phyloP scores from a whole-genome alignment of 306 rosid species.

The Mucuna pruriens region DNA sequence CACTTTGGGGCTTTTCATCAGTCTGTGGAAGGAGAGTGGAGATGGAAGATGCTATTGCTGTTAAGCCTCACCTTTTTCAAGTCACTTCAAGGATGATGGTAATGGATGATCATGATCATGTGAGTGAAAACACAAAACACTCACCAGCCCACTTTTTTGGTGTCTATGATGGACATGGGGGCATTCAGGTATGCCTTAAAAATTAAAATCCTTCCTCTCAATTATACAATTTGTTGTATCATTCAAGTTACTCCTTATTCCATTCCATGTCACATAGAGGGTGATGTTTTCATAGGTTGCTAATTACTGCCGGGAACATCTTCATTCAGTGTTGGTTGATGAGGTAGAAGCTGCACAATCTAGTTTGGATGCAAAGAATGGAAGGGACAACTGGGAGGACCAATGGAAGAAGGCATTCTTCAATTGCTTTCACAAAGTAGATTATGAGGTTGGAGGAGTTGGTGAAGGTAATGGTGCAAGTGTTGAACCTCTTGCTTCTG shows the following conservation, averaged over 20 bases:
- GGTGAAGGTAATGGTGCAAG: slow-evolving; percentile 7
- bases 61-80: slow-evolving; percentile 57
- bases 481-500: slow-evolving; percentile 57
- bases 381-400: slow-evolving; percentile 49
- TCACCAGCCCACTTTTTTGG: slow-evolving; percentile 66
- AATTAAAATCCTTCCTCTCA: not conserved
- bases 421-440: slow-evolving; percentile 70
- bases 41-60: slow-evolving; percentile 82
- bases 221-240: slow-evolving; percentile 19
- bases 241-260: slow-evolving; percentile 29
- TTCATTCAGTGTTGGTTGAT: slow-evolving; percentile 70
- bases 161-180: slow-evolving; percentile 89
- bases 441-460: slow-evolving; percentile 61
- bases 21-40: slow-evolving; percentile 73
- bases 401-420: slow-evolving; percentile 66
- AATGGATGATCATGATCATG: slow-evolving; percentile 47
- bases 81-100: slow-evolving; percentile 57
- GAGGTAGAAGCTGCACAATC: slow-evolving; percentile 57
- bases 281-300: slow-evolving; percentile 63
- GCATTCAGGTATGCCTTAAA: slow-evolving; percentile 61
- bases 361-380: slow-evolving; percentile 36
- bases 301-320: slow-evolving; percentile 66
- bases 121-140: slow-evolving; percentile 31
- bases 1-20: slow-evolving; percentile 71
- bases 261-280: slow-evolving; percentile 16